These are phyloP conservation scores for Blastobotrys terrestris DNA, from an alignment of 805 yeast species.

Conservation along the genomic window DNA sequence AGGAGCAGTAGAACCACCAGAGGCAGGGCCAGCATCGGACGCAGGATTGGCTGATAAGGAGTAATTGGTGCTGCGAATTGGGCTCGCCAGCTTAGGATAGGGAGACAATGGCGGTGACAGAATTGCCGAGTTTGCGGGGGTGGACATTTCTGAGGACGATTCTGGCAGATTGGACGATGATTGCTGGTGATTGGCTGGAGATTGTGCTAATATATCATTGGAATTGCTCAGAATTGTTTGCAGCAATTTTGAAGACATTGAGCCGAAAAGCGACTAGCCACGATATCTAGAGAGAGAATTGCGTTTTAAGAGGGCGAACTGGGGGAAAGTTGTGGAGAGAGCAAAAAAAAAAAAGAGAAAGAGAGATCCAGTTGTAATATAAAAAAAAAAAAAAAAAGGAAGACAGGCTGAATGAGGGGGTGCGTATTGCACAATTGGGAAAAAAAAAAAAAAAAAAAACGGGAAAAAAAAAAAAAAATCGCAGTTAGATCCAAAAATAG, in stretches of 20 bases:
- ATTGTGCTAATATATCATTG: not conserved
- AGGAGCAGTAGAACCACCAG: conserved; percentile 7
- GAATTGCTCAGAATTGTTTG: not conserved
- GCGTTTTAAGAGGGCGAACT: not conserved
- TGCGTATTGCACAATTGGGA: not conserved
- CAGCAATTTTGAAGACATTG: not conserved
- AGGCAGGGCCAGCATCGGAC: no score
- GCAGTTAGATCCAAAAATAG: no score
- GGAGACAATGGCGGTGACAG: conserved; percentile 32
- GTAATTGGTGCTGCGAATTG: not conserved
- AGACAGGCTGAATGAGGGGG: not conserved
- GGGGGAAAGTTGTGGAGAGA: not conserved
- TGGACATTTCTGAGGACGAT: not conserved
- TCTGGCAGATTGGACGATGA: not conserved
- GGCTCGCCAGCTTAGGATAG: conserved; percentile 18
- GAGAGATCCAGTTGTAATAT: not conserved
- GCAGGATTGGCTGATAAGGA: no score
- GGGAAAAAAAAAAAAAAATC: no score
- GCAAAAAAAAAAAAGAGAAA: not conserved
- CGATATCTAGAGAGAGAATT: not conserved
- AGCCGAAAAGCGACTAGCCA: not conserved
- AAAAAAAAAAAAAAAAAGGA: not conserved
- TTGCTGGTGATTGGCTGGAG: conserved; percentile 4
- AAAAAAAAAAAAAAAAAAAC: not conserved
- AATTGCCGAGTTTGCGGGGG: conserved; percentile 17